These are phyloP conservation scores for Sporothrix sp. DNA, from an alignment of 2,329 filamentous ascomycete species.

Conservation along the genomic window DNA sequence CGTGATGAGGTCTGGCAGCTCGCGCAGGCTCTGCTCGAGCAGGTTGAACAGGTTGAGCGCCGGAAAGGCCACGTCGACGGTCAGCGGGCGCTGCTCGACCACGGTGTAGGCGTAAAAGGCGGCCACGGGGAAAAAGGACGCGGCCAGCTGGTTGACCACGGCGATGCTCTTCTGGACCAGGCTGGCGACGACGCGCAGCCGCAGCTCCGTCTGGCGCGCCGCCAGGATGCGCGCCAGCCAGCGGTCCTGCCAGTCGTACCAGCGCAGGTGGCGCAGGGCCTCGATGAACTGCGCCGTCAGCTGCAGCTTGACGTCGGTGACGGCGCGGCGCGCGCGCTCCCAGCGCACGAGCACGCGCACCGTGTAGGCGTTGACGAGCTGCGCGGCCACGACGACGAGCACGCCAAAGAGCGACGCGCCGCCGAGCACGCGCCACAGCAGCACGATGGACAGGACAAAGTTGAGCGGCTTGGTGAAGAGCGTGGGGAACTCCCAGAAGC, in stretches of 20 bases:
- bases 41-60: conserved; percentile 72
- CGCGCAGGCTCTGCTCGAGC: conserved; percentile 62
- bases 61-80: conserved; percentile 77
- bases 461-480: conserved; percentile 68
- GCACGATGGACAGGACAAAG: conserved; percentile 59
- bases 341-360: conserved; percentile 57
- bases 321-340: conserved; percentile 59
- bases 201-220: conserved; percentile 57
- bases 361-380: conserved; percentile 58
- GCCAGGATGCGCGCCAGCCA: conserved; percentile 64
- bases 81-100: conserved; percentile 55
- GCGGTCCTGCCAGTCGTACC: conserved; percentile 72
- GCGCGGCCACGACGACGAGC: conserved; percentile 56
- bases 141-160: conserved; percentile 61
- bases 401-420: conserved; percentile 70
- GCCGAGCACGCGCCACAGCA: conserved; percentile 72
- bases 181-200: conserved; percentile 52
- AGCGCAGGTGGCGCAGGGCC: conserved; percentile 68
- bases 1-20: conserved; percentile 66
- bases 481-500: conserved; percentile 80
- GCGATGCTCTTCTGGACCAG: conserved; percentile 54
- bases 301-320: conserved; percentile 70
- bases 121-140: conserved; percentile 66
- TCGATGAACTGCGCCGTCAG: conserved; percentile 80
- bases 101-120: conserved; percentile 76